Evolutionary conservation across 169 alveolate genomes (phyloP), one percentile per base, ranked within the genome.

Genomic region (Plasmodium billcollinsi): DNA sequence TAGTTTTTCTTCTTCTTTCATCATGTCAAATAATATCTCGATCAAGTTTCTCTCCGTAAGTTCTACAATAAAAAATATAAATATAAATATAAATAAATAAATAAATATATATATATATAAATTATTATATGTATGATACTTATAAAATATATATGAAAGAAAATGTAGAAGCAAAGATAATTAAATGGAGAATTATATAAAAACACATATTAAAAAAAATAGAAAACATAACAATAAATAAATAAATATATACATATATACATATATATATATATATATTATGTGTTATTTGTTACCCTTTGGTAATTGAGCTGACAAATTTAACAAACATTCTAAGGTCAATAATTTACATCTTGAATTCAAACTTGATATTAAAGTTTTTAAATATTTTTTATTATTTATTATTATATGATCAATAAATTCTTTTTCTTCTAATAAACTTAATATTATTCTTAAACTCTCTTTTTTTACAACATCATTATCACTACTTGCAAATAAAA

Each of bases 401-500:
- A 49, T 24, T 66, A 15, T 56, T 15, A 78, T 78, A 49, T 66
- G 50, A 11, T 52, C 67, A 14, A 66, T 20, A 20, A 66, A 15
- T 1, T 59, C 58, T n/a, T 66, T 56, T 50, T 65, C 61, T 33
- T 78, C 80, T 29, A 78, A 33, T 47, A 78, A 59, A 8, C 78
- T 47, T 54, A 78, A 66, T 20, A 78, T 21, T 1, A 66, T 78
- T 78, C 65, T 49, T 33, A 66, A 66, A 52, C 80, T 58, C 47
- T 66, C 78, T 62, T 58, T 78, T 78, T 78, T 65, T 52, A 78
- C 76, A 66, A 66, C 15, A 3, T 78, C 90, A 39, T 78, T 66
- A 59, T 50, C 78, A 24, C 26, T 56, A 24, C 18, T 39, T 6
- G 69, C 39, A 56, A 66, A 59, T 11, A 69, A 26, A 78, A 78